These are phyloP conservation scores for Sedum album DNA, from an alignment of 164 flowering plant species.

Conservation along the genomic window DNA sequence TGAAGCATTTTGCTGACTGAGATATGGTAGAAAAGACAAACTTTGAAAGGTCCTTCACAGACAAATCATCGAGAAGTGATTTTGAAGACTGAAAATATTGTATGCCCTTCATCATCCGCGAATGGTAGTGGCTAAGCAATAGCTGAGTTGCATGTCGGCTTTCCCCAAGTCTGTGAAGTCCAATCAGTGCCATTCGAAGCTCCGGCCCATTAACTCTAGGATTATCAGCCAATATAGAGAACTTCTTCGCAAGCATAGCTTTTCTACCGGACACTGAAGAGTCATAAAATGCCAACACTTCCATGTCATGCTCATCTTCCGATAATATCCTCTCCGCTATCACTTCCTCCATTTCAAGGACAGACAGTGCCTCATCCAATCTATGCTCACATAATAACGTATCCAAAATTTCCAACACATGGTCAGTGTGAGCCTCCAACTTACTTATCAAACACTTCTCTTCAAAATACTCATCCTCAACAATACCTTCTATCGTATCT, in stretches of 20 bases:
- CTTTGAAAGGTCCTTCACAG: no score
- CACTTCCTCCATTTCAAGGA: conserved; percentile 33
- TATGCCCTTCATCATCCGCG: no score
- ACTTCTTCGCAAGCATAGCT: conserved; percentile 31
- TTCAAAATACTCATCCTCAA: conserved; percentile 20
- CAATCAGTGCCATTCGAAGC: conserved; percentile 22
- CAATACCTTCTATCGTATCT: conserved; percentile 24
- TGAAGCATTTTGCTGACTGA: no score
- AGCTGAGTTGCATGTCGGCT: conserved; percentile 34
- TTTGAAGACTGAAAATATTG: no score
- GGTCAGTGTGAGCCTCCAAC: conserved; percentile 28
- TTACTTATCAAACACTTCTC: conserved; percentile 16
- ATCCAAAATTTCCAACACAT: conserved; percentile 48
- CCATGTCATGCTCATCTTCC: conserved; percentile 17
- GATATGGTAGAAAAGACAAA: no score
- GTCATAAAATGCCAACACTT: conserved; percentile 23
- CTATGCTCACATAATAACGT: conserved; percentile 42
- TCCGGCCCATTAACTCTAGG: conserved; percentile 41
- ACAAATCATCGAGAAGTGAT: no score
- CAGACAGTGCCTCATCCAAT: conserved; percentile 42
- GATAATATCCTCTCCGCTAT: conserved; percentile 18
- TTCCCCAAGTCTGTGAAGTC: conserved; percentile 45
- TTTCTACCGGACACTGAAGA: conserved; percentile 34
- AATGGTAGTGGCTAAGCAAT: no score
- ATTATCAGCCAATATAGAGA: conserved; percentile 33